Conservation (phyloP, 257 asterid genomes). For the Osmanthus fragrans region DNA sequence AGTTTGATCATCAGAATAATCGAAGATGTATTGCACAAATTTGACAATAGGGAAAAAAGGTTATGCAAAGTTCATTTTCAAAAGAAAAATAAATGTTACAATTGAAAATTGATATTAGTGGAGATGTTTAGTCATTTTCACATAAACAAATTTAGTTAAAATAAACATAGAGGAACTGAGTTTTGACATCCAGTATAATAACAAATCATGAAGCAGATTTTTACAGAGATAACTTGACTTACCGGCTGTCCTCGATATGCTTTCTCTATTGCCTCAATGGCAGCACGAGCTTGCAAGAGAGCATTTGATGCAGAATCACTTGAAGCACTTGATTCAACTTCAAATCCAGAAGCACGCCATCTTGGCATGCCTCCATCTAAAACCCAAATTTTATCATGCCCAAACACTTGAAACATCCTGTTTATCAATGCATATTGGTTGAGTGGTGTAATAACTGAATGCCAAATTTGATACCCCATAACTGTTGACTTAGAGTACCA, state of each 20-base stretch:
- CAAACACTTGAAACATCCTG: slow-evolving; percentile 99
- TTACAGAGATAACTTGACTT: slow-evolving; percentile 10
- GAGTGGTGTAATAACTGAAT: background rate
- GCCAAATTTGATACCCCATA: background rate
- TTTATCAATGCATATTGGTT: slow-evolving; percentile 20
- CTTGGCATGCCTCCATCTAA: slow-evolving; percentile 94
- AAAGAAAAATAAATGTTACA: background rate
- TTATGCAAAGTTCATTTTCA: background rate
- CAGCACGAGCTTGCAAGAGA: slow-evolving; percentile 94
- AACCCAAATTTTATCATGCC: slow-evolving; percentile 91
- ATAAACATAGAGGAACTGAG: background rate
- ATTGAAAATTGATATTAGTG: background rate
- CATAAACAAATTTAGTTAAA: background rate
- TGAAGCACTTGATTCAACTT: slow-evolving; percentile 93
- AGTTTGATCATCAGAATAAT: background rate
- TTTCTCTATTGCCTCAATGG: slow-evolving; percentile 92
- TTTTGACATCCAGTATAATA: background rate
- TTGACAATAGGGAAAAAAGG: background rate
- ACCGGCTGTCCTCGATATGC: slow-evolving; percentile 73
- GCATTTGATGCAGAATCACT: slow-evolving; percentile 47
- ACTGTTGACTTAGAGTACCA: background rate
- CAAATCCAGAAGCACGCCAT: slow-evolving; percentile 86
- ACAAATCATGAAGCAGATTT: background rate
- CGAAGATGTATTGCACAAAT: background rate
- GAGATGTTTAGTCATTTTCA: background rate